A percentile compares a stretch with the other conserved stretches of the same genome.
These are phyloP conservation scores for Poronia punctata DNA, from an alignment of 495 filamentous ascomycete species.

Conservation along the genomic window DNA sequence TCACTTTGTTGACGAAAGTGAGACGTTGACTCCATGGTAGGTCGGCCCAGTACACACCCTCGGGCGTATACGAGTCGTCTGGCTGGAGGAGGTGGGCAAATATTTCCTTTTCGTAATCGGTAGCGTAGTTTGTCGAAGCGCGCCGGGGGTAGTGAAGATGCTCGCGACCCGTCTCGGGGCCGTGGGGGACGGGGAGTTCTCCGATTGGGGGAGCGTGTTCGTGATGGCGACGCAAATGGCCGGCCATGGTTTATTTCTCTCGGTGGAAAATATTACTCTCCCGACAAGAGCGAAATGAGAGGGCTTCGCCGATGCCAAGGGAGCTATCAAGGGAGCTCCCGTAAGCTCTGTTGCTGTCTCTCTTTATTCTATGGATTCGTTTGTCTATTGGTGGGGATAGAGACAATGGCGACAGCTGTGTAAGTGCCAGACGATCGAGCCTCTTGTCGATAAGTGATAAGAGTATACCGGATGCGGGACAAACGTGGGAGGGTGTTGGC, in stretches of 20 bases:
- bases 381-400: no score
- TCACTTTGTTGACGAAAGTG: constrained; percentile 62
- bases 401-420: no score
- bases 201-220: constrained; percentile 37
- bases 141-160: constrained; percentile 31
- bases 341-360: no score
- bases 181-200: constrained; percentile 42
- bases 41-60: constrained; percentile 90
- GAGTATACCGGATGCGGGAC: no score
- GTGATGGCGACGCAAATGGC: constrained; percentile 28
- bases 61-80: constrained; percentile 69
- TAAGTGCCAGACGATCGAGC: no score
- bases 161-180: constrained; percentile 38
- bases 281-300: no score
- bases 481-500: no score
- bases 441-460: no score
- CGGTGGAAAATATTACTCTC: no score
- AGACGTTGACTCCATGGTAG: constrained; percentile 57
- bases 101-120: constrained; percentile 58
- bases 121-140: constrained; percentile 35
- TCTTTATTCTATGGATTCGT: no score
- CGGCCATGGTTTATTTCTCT: constrained; percentile 25
- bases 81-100: constrained; percentile 70
- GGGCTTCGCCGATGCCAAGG: no score
- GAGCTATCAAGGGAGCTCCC: no score